Conservation (phyloP, 75 land plant genomes). For the Adiantum capillusveneris region DNA sequence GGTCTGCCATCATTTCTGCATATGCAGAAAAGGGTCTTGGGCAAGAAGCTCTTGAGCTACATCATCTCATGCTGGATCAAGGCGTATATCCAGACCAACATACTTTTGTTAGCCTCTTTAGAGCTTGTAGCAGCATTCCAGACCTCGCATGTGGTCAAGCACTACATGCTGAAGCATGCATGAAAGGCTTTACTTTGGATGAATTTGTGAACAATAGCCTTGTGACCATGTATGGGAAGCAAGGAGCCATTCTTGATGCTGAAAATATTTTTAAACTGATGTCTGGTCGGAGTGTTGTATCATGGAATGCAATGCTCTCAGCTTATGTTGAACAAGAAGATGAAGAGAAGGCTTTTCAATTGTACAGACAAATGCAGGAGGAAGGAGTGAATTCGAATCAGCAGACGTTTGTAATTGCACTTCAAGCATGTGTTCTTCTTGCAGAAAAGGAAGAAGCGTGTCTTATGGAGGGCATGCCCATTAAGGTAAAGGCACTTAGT, state of each 20-base stretch:
- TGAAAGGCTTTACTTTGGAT: conserved; percentile 3
- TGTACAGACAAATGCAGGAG: conserved; percentile 6
- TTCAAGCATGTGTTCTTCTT: not conserved
- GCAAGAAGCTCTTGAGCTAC: not conserved
- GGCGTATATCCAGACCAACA: not conserved
- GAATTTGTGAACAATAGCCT: conserved; percentile 1
- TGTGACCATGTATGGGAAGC: conserved; percentile 12
- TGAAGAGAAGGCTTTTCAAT: not conserved
- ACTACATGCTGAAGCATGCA: not conserved
- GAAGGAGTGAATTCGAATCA: conserved; percentile 5
- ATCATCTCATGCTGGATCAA: not conserved
- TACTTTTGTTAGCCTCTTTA: not conserved
- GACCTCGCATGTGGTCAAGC: not conserved
- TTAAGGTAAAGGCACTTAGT: not conserved
- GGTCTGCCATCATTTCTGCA: not conserved
- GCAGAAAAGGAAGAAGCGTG: conserved; percentile 1
- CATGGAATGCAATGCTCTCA: conserved; percentile 10
- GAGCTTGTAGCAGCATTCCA: not conserved
- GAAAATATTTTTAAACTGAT: conserved; percentile 4
- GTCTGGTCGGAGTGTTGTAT: not conserved
- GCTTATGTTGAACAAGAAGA: conserved; percentile 1
- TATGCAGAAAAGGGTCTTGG: not conserved
- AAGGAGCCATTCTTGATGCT: not conserved
- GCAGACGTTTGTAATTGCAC: not conserved
- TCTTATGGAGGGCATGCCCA: no score